Evolutionary conservation across 164 flowering plant species (phyloP).

Genomic region (Paratinospora sagittata): DNA sequence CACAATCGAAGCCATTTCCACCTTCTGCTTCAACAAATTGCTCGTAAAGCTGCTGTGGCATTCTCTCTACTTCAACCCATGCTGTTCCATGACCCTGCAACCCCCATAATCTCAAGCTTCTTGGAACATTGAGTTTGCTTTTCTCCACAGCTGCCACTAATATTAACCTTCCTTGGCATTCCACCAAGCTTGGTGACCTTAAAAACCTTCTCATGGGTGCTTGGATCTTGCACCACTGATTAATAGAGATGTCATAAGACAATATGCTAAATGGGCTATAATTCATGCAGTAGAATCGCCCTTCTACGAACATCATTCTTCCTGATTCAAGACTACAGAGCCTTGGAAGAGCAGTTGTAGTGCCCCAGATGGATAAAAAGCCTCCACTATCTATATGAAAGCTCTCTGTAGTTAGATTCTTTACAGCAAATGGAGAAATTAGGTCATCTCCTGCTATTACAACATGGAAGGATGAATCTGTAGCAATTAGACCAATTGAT

Average conservation of each 20-base stretch:
- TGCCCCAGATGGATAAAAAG: slow-evolving; percentile 68
- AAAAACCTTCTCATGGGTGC: slow-evolving; percentile 86
- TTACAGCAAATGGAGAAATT: slow-evolving; percentile 82
- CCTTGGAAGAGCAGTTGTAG: slow-evolving; percentile 54
- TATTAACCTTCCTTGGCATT: slow-evolving; percentile 52
- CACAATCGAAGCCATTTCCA: slow-evolving; percentile 65
- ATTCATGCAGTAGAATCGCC: slow-evolving; percentile 79
- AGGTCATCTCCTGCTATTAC: slow-evolving; percentile 81
- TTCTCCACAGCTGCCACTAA: slow-evolving; percentile 93
- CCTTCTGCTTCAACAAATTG: slow-evolving; percentile 58
- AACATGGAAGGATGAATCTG: slow-evolving; percentile 41
- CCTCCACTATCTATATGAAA: slow-evolving; percentile 64
- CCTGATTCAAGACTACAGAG: slow-evolving; percentile 83
- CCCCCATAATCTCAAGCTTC: slow-evolving; percentile 71
- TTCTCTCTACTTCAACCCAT: slow-evolving; percentile 82
- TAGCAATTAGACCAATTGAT: slow-evolving; percentile 52
- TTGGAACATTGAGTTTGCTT: slow-evolving; percentile 82
- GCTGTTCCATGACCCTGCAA: slow-evolving; percentile 46
- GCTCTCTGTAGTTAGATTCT: slow-evolving; percentile 67
- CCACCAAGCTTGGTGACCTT: slow-evolving; percentile 73
- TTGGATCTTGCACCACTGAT: slow-evolving; percentile 66
- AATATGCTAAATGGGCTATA: slow-evolving; percentile 71
- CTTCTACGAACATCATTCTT: slow-evolving; percentile 43
- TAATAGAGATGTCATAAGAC: slow-evolving; percentile 37
- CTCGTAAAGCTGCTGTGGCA: slow-evolving; percentile 72